phyloP scores from a whole-genome alignment of 2,329 filamentous ascomycete species.

The Colletotrichum sp. region DNA sequence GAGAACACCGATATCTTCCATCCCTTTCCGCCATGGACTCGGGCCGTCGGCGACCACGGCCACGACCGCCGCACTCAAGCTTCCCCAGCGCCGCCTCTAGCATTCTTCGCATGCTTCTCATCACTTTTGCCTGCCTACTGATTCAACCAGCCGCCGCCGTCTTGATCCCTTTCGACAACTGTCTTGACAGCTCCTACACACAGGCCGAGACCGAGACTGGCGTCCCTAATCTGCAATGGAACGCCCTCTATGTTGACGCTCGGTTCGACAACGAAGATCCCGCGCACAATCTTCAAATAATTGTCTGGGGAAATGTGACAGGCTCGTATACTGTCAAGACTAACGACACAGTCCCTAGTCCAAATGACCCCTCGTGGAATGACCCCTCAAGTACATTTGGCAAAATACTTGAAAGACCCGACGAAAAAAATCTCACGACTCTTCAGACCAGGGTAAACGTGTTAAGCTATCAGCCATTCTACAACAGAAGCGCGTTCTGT shows the following conservation, averaged over 20 bases:
- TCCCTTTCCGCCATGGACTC: neutral
- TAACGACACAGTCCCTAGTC: slow-evolving; percentile 35
- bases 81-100: neutral
- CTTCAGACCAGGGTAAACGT: slow-evolving; percentile 75
- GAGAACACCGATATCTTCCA: neutral
- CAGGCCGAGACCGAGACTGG: slow-evolving; percentile 32
- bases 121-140: slow-evolving; percentile 43
- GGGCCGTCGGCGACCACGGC: neutral
- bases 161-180: slow-evolving; percentile 83
- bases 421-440: slow-evolving; percentile 69
- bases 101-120: slow-evolving; percentile 30
- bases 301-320: slow-evolving; percentile 89
- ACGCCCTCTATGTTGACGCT: slow-evolving; percentile 77
- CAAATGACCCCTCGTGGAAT: slow-evolving; percentile 63
- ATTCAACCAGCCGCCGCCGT: slow-evolving; percentile 61
- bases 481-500: slow-evolving; percentile 69
- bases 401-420: slow-evolving; percentile 75
- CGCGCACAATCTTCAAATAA: slow-evolving; percentile 74
- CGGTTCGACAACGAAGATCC: slow-evolving; percentile 68
- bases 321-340: slow-evolving; percentile 58
- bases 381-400: slow-evolving; percentile 71
- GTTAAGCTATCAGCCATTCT: slow-evolving; percentile 76
- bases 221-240: slow-evolving; percentile 73
- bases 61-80: neutral
- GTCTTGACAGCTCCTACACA: slow-evolving; percentile 68